Evolutionary conservation across 2,329 filamentous ascomycete species (phyloP), one percentile per base, ranked within the genome.

Genomic region (Aschersonia sp.): DNA sequence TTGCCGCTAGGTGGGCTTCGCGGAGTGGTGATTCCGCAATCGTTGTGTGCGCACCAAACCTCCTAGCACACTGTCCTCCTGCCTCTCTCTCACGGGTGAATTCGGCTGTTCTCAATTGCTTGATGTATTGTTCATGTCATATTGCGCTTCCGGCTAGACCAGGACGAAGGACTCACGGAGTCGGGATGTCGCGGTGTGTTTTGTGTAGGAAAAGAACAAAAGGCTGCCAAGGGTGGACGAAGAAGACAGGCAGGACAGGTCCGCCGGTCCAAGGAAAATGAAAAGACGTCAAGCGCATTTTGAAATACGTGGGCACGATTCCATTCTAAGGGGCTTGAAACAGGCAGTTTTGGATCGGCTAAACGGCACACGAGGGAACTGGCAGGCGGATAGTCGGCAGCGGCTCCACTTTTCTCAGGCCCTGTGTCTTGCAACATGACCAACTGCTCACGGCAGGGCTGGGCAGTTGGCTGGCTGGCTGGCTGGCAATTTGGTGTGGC

Each of bases 351-450:
- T 30, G 39, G 29, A 42, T 41, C 44, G 47, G 47, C 41, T 46
- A 48, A 41, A 32, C 47, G 47, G 47, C 47, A 49, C 47, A 46
- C 45, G 31, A 22, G 44, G 32, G 11, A 32, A 32, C 31, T 31
- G 31, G 30, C 47, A 35, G 40, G 40, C 47, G 47, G 47, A 49
- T 49, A 49, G 47, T 49, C 47, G 47, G 47, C 47, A 49, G 47
- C 14, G 4, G 44, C 29, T 40, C 47, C 47, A 44, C 47, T 39
- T 45, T 48, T 37, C 35, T 12, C 35, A 12, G 8, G 35, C 35
- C 35, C 35, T 37, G 35, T 8, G 8, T 8, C 12, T 37, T 12
- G 35, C 35, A 4, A 22, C 22, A 22, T 22, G 22, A 22, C 22
- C 22, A 22, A 22, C 22, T 22, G 22, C 22, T 22, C 22, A 22